phyloP scores from a whole-genome alignment of 495 filamentous ascomycete genomes.

The Penicillium canescens region DNA sequence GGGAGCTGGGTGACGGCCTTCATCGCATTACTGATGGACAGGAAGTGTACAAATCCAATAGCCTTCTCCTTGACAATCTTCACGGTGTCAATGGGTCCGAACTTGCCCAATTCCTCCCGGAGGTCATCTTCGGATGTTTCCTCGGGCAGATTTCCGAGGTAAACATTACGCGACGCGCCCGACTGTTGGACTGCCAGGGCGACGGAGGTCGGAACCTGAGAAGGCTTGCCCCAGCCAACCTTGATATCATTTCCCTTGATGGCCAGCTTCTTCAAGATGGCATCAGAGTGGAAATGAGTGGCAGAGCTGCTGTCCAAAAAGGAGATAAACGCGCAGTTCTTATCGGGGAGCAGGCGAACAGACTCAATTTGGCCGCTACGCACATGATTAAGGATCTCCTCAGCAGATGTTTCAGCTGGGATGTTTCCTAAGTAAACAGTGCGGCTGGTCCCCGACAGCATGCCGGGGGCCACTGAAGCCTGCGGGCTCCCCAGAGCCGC shows the following conservation, averaged over 20 bases:
- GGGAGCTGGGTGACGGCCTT: constrained; percentile 97
- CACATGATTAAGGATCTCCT: constrained; percentile 96
- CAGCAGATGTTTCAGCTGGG: constrained; percentile 93
- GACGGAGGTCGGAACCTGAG: constrained; percentile 96
- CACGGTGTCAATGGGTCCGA: constrained; percentile 93
- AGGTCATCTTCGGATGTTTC: constrained; percentile 89
- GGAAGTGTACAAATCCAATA: constrained; percentile 96
- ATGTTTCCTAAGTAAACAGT: constrained; percentile 99
- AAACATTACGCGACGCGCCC: constrained; percentile 96
- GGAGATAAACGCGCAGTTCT: constrained; percentile 99
- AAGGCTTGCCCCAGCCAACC: constrained; percentile 98
- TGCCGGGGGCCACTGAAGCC: constrained; percentile 73
- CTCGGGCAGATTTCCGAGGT: constrained; percentile 90
- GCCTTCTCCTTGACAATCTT: constrained; percentile 98
- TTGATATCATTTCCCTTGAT: constrained; percentile 99
- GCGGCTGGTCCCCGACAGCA: constrained; percentile 87
- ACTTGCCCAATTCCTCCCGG: constrained; percentile 93
- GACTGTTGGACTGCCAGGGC: constrained; percentile 96
- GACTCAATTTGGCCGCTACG: constrained; percentile 98
- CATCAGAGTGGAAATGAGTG: constrained; percentile 98
- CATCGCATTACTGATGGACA: constrained; percentile 97
- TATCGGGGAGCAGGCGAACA: constrained; percentile 90
- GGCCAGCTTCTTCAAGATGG: constrained; percentile 97
- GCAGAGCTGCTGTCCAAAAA: constrained; percentile 96
- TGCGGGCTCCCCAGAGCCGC: constrained; percentile 60